A percentile compares a stretch with the other conserved stretches of the same genome.
Conservation (phyloP, 2,329 filamentous ascomycete species). For the Penicillium sp. region DNA sequence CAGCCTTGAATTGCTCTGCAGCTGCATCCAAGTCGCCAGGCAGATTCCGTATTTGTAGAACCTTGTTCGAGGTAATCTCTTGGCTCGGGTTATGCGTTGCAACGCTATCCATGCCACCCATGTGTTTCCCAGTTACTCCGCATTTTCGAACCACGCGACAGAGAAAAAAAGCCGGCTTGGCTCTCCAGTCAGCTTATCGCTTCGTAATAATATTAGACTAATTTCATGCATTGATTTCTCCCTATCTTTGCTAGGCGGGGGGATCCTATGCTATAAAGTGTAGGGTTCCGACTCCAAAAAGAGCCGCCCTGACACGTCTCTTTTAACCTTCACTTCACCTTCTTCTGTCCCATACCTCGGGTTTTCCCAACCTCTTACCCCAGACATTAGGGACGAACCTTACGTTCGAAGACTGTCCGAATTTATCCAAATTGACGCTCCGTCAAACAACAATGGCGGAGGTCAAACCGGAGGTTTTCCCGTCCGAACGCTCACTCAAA, state of each 20-base stretch:
- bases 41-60: not conserved
- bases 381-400: no score
- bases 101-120: not conserved
- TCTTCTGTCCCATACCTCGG: not conserved
- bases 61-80: slow-evolving; percentile 1
- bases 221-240: not conserved
- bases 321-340: not conserved
- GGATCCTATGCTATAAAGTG: not conserved
- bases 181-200: slow-evolving; percentile 7
- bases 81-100: not conserved
- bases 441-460: slow-evolving; percentile 1
- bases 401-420: no score
- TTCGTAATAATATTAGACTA: not conserved
- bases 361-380: no score
- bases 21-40: not conserved
- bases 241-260: not conserved
- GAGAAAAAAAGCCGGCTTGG: slow-evolving; percentile 4
- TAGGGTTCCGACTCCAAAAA: not conserved
- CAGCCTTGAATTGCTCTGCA: not conserved
- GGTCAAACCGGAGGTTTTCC: slow-evolving; percentile 22
- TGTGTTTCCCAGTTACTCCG: not conserved
- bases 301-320: not conserved
- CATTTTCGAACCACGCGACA: not conserved
- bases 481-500: slow-evolving; percentile 16
- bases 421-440: not conserved